Evolutionary conservation across 73 alveolate species (phyloP).

Genomic region (Breviolum minutum): DNA sequence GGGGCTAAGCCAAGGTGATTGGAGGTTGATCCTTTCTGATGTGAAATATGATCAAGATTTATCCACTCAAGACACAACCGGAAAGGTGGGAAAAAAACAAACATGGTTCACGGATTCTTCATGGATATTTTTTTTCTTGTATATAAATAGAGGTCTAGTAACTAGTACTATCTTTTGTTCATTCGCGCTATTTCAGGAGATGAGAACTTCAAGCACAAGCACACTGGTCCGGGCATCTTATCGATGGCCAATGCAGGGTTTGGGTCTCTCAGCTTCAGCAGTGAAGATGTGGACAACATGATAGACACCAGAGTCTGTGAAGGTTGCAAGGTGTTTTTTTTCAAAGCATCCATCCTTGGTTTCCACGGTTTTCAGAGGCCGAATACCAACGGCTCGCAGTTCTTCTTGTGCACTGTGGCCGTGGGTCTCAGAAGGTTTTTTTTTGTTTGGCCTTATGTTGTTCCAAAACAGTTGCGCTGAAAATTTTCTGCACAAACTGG

Average conservation of each 20-base stretch:
- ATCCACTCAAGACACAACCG: neutral
- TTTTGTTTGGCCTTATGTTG: no score
- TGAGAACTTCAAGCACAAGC: slow-evolving; percentile 98
- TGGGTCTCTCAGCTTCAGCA: slow-evolving; percentile 63
- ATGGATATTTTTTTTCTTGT: no score
- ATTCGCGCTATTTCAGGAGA: slow-evolving; percentile 82
- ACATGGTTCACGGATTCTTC: no score
- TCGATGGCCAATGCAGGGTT: slow-evolving; percentile 99
- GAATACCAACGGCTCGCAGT: slow-evolving; percentile 97
- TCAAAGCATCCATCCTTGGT: neutral
- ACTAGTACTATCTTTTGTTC: no score
- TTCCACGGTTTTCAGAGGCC: slow-evolving; percentile 95
- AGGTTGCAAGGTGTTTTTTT: no score
- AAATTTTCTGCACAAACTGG: neutral
- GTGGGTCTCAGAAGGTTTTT: neutral
- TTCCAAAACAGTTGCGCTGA: no score
- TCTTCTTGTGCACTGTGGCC: slow-evolving; percentile 97
- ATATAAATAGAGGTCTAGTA: no score
- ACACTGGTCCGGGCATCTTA: slow-evolving; percentile 98
- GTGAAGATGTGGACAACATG: neutral
- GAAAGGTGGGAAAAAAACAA: neutral
- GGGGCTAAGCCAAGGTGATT: neutral
- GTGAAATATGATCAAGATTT: neutral
- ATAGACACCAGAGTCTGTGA: neutral
- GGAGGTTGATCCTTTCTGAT: neutral